Evolutionary conservation across 768 basidiomycete genomes (phyloP), one percentile per base, ranked within the genome.

Genomic region (Hypholoma fasciculare): DNA sequence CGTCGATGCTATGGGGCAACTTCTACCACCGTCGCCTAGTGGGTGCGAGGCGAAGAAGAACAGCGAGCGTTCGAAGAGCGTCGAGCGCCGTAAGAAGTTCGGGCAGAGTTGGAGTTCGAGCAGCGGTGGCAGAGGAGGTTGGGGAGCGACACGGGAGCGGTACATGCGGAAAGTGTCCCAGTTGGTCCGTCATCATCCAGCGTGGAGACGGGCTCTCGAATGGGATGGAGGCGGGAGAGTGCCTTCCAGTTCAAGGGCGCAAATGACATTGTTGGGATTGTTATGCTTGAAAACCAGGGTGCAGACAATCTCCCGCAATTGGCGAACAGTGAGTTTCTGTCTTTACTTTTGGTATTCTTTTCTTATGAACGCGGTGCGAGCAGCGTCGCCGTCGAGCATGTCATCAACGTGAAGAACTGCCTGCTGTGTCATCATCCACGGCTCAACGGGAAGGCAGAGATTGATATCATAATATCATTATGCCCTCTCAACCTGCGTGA

Each of bases 381-480:
- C 47, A 69, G 71, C 12, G 77, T 80, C 11, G 65, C 75, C 7
- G 75, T 88, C 50, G 93, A 98, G 71, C 84, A 94, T 6, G 87
- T 99, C 26, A 96, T 98, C 78, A 98, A 98, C 69, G 86, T 99
- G 64, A 91, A 90, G 79, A 90, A 85, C 55, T 99, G 96, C 69
- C 96, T 97, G 0, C 71, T 99, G 43, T 98, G 96, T 68, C 95
- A 94, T 69, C 86, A 93, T 9, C 90, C 93, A 2, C 77, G 95
- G 46, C 67, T 98, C 64, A 90, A 84, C 72, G 82, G 84, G 53
- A 94, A 94, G 71, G 92, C 87, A 0, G 97, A 98, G 72, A 79
- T 94, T 65, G 96, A 97, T 69, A 97, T 98, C 66, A 79, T 99
- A n/a, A n/a, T n/a, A n/a, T n/a, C n/a, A n/a, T n/a, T 52, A 98